These are phyloP conservation scores for Colletotrichum siamense DNA, from an alignment of 2,329 filamentous ascomycete genomes.

Conservation along the genomic window DNA sequence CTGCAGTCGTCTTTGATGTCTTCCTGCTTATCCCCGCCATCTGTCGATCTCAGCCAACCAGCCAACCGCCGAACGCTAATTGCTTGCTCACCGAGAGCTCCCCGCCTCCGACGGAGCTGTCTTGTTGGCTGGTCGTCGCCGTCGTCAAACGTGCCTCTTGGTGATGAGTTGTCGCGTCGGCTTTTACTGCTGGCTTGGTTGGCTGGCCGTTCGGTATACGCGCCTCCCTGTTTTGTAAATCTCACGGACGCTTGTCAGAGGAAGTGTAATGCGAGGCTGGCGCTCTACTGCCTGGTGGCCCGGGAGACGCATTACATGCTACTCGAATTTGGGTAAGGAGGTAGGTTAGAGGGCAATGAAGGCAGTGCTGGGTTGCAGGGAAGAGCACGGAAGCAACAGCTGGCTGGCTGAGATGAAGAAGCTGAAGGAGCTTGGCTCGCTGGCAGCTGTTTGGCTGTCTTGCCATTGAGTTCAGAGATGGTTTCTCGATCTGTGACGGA, in stretches of 20 bases:
- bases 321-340: background rate
- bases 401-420: background rate
- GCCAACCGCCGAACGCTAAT: background rate
- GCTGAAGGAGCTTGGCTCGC: background rate
- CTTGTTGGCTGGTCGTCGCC: background rate
- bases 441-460: background rate
- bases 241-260: slow-evolving; percentile 5
- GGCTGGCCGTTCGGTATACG: background rate
- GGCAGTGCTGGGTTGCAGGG: background rate
- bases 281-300: background rate
- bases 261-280: slow-evolving; percentile 8
- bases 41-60: slow-evolving; percentile 8
- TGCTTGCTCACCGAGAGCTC: slow-evolving; percentile 16
- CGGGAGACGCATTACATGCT: background rate
- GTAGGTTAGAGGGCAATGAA: background rate
- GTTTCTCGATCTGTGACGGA: background rate
- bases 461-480: background rate
- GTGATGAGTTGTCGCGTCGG: background rate
- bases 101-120: slow-evolving; percentile 5
- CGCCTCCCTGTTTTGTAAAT: background rate
- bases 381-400: background rate
- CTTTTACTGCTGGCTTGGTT: background rate
- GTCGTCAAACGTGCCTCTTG: background rate
- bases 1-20: background rate
- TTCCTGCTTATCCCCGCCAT: slow-evolving; percentile 4